phyloP scores from a whole-genome alignment of 495 filamentous ascomycete genomes.

The Penicillium salamii region DNA sequence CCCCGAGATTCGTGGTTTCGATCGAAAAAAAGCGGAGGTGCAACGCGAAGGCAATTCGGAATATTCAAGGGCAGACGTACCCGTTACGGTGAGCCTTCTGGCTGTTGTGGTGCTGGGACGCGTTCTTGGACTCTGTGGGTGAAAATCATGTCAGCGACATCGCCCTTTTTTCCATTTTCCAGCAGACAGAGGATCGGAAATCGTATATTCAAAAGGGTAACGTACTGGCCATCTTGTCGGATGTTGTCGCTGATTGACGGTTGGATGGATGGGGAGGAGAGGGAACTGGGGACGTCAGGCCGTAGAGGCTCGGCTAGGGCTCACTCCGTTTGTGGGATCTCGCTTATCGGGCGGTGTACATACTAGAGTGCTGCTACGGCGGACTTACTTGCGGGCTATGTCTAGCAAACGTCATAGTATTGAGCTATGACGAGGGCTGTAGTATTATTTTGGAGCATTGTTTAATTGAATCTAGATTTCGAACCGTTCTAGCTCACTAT shows the following conservation, averaged over 20 bases:
- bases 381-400: background rate
- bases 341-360: conserved; percentile 42
- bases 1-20: background rate
- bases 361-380: conserved; percentile 8
- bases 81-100: conserved; percentile 98
- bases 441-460: background rate
- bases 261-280: conserved; percentile 28
- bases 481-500: background rate
- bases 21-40: background rate
- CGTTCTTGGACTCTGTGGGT: conserved; percentile 91
- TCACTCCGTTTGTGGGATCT: conserved; percentile 45
- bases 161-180: conserved; percentile 6
- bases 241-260: conserved; percentile 41
- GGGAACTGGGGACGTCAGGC: conserved; percentile 23
- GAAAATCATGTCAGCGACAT: conserved; percentile 28
- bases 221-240: conserved; percentile 55
- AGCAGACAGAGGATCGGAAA: conserved; percentile 1
- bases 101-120: conserved; percentile 94
- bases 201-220: conserved; percentile 13
- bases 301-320: conserved; percentile 40
- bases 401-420: background rate
- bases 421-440: background rate
- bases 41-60: conserved; percentile 1
- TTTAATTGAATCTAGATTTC: background rate
- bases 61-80: conserved; percentile 52